phyloP scores from a whole-genome alignment of 257 asterid species.

The Primulina huaijiensis region DNA sequence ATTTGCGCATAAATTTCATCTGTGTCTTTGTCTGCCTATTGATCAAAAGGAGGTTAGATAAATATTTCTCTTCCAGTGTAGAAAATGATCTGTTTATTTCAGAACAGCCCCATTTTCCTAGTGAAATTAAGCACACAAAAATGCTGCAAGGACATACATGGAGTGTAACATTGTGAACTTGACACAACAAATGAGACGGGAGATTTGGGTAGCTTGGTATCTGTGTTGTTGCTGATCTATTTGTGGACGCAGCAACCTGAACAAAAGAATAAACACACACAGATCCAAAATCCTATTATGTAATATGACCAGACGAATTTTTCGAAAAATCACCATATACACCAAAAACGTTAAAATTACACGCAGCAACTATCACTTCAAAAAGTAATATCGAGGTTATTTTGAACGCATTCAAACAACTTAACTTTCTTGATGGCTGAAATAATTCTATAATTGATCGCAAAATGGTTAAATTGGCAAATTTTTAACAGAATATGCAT shows the following conservation, averaged over 20 bases:
- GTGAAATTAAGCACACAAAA: neutral
- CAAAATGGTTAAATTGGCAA: neutral
- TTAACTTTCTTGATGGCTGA: neutral
- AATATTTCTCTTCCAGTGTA: neutral
- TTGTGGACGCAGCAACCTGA: slow-evolving; percentile 91
- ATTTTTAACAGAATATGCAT: too few relatives aligned
- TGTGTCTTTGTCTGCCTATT: slow-evolving; percentile 89
- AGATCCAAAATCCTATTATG: neutral
- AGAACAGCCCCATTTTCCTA: neutral
- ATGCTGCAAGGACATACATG: slow-evolving; percentile 46
- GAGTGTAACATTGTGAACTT: slow-evolving; percentile 82
- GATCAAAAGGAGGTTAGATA: slow-evolving; percentile 19
- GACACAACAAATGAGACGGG: slow-evolving; percentile 82
- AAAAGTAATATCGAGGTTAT: neutral
- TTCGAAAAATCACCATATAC: neutral
- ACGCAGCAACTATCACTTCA: neutral
- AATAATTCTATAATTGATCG: neutral
- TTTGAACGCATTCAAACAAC: neutral
- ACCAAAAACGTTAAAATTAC: neutral
- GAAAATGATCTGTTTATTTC: neutral
- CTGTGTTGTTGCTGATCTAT: slow-evolving; percentile 75
- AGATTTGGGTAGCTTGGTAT: slow-evolving; percentile 86
- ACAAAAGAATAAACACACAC: slow-evolving; percentile 18
- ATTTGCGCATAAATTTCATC: slow-evolving; percentile 95
- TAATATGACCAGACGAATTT: neutral